Base-by-base conservation (phyloP, 129 eudicot species). In the Mikania micrantha region DNA sequence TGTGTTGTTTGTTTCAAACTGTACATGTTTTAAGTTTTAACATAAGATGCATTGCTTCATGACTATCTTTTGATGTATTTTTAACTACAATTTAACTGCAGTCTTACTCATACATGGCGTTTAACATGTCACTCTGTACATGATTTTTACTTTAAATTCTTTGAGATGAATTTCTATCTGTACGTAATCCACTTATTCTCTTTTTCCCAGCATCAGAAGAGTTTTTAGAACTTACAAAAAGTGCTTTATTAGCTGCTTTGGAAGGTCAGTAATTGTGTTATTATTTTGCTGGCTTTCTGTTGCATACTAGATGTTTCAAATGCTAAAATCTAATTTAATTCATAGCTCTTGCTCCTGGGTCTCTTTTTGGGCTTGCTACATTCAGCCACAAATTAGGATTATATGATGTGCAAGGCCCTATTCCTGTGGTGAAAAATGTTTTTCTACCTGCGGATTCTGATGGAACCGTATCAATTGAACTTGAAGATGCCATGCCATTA, bases 391-490 rank as follows among this genome's bases (percentile, higher is more conserved):
- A 89, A 66, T 69, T 93, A 66, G 99, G 99, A 66, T 52, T 93
- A 68, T 93, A 88, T 75, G 99, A 93, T 81, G 96, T 93, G 67
- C 99, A 93, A 78, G 99, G 99, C 54, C 95, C 99, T 45, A 85
- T 93, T 68, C 96, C 99, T 50, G 95, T 93, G 63, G 96, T 89
- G 73, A 93, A 93, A 79, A 88, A 88, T 83, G 90, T 89, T 22
- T 93, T 93, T 63, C 78, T 93, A 53, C 87, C 85, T 21, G 80
- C 87, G 20, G 96, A 88, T 31, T 48, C 87, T 31, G 96, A 93
- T 35, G 81, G 81, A 41, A 83, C 81, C 65, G 54, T 83, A 44
- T 60, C 85, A 29, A 77, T 93, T 66, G 99, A 88, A 65, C 96
- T 93, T 70, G 95, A 89, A 76, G 99, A 93, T 93, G 96, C 80